phyloP scores from a whole-genome alignment of 2,329 filamentous ascomycete genomes.

The Ceratocystis alfenasii region DNA sequence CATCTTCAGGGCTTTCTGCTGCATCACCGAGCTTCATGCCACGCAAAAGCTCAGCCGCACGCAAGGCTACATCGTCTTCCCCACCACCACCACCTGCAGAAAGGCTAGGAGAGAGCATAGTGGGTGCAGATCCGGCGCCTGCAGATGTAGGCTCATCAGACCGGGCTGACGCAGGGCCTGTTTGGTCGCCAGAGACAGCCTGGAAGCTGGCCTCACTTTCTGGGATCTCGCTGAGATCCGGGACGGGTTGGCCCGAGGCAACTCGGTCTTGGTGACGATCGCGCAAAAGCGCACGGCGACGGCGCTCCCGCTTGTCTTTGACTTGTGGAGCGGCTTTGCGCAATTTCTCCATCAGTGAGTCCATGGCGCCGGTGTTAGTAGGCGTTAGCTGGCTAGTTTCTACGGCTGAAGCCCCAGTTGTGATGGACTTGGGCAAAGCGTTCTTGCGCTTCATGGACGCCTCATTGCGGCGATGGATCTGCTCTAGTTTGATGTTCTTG shows the following conservation, averaged over 20 bases:
- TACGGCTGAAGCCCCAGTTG: constrained; percentile 29
- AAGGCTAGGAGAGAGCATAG: constrained; percentile 35
- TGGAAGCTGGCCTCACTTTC: constrained; percentile 34
- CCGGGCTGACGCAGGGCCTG: constrained; percentile 27
- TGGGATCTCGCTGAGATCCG: constrained; percentile 49
- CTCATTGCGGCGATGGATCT: constrained; percentile 73
- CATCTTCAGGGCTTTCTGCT: constrained; percentile 40
- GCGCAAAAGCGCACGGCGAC: constrained; percentile 76
- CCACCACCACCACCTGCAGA: constrained; percentile 34
- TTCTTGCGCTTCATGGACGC: constrained; percentile 86
- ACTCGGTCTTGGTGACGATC: constrained; percentile 82
- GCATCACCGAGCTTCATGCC: constrained; percentile 61
- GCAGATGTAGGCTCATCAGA: constrained; percentile 28
- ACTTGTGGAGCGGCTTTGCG: constrained; percentile 84
- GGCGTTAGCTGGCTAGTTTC: constrained; percentile 47
- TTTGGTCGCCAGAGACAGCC: background rate
- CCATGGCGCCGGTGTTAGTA: constrained; percentile 79
- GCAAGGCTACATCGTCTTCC: constrained; percentile 68
- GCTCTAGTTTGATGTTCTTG: constrained; percentile 79
- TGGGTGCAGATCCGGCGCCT: constrained; percentile 25
- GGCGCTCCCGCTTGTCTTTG: constrained; percentile 76
- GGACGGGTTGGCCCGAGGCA: constrained; percentile 79
- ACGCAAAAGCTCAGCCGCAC: constrained; percentile 71
- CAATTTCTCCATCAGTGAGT: constrained; percentile 86
- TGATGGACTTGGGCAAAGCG: constrained; percentile 49